Percentiles rank a stretch among this genome's conserved stretches.
These are phyloP conservation scores for Trichosanthes truncata DNA, from an alignment of 306 rosid species.

Conservation along the genomic window DNA sequence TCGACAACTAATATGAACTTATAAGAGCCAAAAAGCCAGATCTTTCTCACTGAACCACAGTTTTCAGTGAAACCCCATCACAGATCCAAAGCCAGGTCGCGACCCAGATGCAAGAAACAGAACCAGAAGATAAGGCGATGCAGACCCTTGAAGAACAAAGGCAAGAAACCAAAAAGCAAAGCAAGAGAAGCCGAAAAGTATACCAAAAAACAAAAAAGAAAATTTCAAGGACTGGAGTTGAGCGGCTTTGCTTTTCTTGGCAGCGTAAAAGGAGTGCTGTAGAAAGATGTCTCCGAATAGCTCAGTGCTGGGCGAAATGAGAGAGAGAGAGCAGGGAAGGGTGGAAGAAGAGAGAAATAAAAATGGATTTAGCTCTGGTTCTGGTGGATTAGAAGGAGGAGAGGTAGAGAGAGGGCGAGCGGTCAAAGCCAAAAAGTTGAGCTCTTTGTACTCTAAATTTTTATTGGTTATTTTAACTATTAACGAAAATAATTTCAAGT, in stretches of 20 bases:
- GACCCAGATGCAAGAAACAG: constrained; percentile 34
- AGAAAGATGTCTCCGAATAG: constrained; percentile 20
- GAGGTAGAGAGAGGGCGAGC: constrained; percentile 16
- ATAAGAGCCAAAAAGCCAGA: constrained; percentile 26
- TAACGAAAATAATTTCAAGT: constrained; percentile 8
- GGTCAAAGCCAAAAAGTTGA: constrained; percentile 47
- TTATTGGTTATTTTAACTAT: background rate
- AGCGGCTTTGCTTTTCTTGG: constrained; percentile 31
- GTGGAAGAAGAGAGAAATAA: constrained; percentile 8
- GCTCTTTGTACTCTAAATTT: background rate
- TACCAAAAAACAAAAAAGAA: constrained; percentile 30
- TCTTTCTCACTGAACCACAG: constrained; percentile 31
- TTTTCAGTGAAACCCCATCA: constrained; percentile 26
- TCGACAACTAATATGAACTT: background rate
- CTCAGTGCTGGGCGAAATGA: constrained; percentile 16
- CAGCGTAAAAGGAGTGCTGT: constrained; percentile 23
- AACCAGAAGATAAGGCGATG: constrained; percentile 13
- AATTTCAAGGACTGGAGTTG: constrained; percentile 11
- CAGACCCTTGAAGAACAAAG: constrained; percentile 22
- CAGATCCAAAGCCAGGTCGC: constrained; percentile 48
- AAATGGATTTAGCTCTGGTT: constrained; percentile 25
- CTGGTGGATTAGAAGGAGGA: constrained; percentile 31
- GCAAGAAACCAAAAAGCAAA: constrained; percentile 29
- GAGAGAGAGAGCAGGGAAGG: background rate
- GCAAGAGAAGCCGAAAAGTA: constrained; percentile 32